Conservation (phyloP, 805 yeast genomes). For the Schwanniomyces polymorphus region DNA sequence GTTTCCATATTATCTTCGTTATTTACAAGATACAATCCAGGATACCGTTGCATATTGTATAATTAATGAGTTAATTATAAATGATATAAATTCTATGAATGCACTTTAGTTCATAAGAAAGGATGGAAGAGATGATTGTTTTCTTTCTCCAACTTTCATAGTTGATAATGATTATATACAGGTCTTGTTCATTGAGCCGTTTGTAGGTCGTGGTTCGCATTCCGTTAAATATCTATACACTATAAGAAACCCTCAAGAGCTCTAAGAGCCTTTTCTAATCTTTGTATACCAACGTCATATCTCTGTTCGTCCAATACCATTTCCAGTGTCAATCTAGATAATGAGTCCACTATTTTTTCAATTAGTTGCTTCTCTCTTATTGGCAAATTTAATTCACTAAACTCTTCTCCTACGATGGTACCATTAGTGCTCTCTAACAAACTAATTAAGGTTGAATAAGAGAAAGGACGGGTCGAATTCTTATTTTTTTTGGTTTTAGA, state of each 20-base stretch:
- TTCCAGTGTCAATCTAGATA: slow-evolving; percentile 84
- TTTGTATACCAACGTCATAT: slow-evolving; percentile 73
- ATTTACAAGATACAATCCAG: neutral
- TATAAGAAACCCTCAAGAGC: slow-evolving; percentile 78
- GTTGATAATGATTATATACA: neutral
- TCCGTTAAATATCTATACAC: neutral
- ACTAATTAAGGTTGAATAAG: slow-evolving; percentile 47
- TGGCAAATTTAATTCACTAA: slow-evolving; percentile 71
- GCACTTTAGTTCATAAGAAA: neutral
- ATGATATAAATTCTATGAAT: neutral
- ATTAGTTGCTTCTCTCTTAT: slow-evolving; percentile 73
- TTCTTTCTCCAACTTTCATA: neutral
- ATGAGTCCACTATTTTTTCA: slow-evolving; percentile 82
- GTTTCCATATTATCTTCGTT: neutral
- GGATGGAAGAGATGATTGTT: neutral
- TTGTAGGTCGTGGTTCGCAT: neutral
- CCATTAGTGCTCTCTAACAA: slow-evolving; percentile 60
- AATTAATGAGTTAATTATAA: neutral
- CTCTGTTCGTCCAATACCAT: slow-evolving; percentile 84
- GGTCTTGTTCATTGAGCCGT: neutral
- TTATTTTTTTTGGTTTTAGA: slow-evolving; percentile 4
- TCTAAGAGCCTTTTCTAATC: slow-evolving; percentile 78
- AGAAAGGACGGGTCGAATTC: slow-evolving; percentile 32
- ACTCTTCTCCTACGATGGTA: slow-evolving; percentile 66
- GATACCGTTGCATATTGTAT: neutral